Evolutionary conservation across 192 early-diverging fungal genomes (phyloP), one percentile per base, ranked within the genome.

Genomic region (Gorgonomyces haynaldii): DNA sequence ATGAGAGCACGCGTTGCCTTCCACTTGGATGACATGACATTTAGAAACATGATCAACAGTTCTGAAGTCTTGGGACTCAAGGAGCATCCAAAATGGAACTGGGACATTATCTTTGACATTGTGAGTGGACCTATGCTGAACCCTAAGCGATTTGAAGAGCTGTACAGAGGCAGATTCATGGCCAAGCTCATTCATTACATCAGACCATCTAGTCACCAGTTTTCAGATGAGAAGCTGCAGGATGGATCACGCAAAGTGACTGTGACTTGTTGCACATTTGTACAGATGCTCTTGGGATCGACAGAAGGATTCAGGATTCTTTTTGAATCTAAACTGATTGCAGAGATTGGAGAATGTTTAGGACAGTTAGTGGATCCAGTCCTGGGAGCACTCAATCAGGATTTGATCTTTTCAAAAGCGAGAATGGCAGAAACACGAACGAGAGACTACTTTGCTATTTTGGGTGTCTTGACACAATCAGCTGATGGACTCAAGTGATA

Each of bases 61-160:
- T 72, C 82, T 1, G 78, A 87, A 62, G 76, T 85, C 13, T 27
- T 86, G 5, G 73, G 54, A 36, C 67, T 75, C 5, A 87, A 85
- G 42, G 87, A 91, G 16, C 72, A 68, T 50, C 60, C 75, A 10
- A 81, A 83, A 48, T 91, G 88, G 88, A 69, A 71, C 16, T 91
- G 81, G 85, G 80, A 84, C 24, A 65, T 62, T 19, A 78, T 87
- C 17, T 54, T 74, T 45, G 84, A 86, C 42, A 61, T 89, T 13
- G 61, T 91, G 9, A 79, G 84, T 37, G 85, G 88, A 3, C 84
- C 86, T 1, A 63, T 89, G 40, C 58, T 78, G 7, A 84, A 82
- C 49, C 76, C 78, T 6, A 60, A 72, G 35, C 64, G 88, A 23
- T 46, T 89, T 16, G 88, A 91, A 16, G 88, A 91, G 34, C 73